A percentile compares a stretch with the other conserved stretches of the same genome.
Conservation (phyloP, 306 rosid genomes). For the Cicer yamashitae region DNA sequence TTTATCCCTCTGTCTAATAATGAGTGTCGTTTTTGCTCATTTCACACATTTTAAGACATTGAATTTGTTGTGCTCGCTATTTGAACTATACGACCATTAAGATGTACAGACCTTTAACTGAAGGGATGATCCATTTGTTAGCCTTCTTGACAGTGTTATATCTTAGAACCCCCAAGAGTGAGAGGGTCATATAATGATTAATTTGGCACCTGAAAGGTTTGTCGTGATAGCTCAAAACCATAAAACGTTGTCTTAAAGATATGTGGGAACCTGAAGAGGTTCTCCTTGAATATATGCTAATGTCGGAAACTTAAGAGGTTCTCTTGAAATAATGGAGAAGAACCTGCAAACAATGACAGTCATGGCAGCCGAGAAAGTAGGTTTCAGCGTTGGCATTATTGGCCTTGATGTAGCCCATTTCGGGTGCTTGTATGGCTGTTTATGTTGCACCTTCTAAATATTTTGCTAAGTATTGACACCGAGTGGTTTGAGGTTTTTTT, state of each 20-base stretch:
- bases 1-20: too few relatives aligned
- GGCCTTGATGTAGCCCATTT: too few relatives aligned
- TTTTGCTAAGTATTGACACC: background rate
- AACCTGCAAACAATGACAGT: too few relatives aligned
- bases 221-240: background rate
- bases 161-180: background rate
- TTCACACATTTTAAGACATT: too few relatives aligned
- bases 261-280: background rate
- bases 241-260: background rate
- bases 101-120: background rate
- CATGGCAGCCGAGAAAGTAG: too few relatives aligned
- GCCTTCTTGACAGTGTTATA: background rate
- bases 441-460: background rate
- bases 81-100: background rate
- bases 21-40: too few relatives aligned
- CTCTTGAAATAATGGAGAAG: too few relatives aligned
- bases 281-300: background rate
- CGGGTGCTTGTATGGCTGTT: background rate
- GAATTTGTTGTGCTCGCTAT: background rate
- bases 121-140: background rate
- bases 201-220: background rate
- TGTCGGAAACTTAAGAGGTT: too few relatives aligned
- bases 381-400: too few relatives aligned
- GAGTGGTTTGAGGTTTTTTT: background rate
- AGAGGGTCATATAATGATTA: background rate